Conservation (phyloP, 805 yeast genomes). For the Suhomyces sp. region DNA sequence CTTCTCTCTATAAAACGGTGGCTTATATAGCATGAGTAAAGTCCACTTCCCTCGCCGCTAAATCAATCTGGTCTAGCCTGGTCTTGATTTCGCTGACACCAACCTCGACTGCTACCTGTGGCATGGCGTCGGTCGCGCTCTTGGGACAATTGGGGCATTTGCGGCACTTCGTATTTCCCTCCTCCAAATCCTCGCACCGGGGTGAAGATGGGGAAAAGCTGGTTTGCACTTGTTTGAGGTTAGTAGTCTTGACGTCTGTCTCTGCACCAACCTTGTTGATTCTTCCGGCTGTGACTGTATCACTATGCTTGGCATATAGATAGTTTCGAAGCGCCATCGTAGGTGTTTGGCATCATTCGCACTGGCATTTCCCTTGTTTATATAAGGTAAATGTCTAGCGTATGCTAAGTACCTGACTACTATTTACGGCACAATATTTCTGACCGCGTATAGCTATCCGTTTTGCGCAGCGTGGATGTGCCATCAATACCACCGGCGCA, state of each 20-base stretch:
- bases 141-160: constrained; percentile 29
- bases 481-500: background rate
- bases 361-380: background rate
- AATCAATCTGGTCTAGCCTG: constrained; percentile 3
- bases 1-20: background rate
- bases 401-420: background rate
- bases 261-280: constrained; percentile 10
- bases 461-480: background rate
- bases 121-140: constrained; percentile 8
- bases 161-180: constrained; percentile 25
- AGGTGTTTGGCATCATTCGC: background rate
- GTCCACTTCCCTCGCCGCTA: constrained; percentile 1
- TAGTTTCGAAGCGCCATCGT: constrained; percentile 42
- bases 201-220: background rate
- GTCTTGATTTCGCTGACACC: constrained; percentile 3
- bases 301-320: constrained; percentile 37
- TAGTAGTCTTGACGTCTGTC: background rate
- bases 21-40: background rate
- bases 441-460: background rate
- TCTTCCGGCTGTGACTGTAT: constrained; percentile 15
- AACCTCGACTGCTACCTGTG: constrained; percentile 11
- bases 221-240: background rate
- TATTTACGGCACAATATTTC: background rate
- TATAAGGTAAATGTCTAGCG: background rate
- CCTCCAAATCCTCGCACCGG: constrained; percentile 11